Percentiles rank a stretch among this genome's conserved stretches.
phyloP scores from a whole-genome alignment of 208 protist genomes.

The Porcisia hertigi region DNA sequence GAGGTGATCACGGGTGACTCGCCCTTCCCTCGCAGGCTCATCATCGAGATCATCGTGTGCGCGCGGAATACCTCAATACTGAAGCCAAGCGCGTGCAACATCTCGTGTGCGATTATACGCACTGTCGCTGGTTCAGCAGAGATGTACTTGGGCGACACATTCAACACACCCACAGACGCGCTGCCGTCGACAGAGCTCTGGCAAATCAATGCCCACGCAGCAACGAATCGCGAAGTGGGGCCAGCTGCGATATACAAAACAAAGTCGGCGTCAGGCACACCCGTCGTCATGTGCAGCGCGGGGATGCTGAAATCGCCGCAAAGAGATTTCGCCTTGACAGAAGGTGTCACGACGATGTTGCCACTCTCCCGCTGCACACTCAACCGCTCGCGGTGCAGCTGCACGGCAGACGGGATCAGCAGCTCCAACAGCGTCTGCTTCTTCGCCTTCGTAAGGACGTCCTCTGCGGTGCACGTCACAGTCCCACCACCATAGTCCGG shows the following conservation, averaged over 20 bases:
- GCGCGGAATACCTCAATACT: conserved; percentile 6
- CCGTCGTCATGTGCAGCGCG: conserved; percentile 28
- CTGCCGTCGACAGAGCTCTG: conserved; percentile 11
- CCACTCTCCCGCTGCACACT: conserved; percentile 30
- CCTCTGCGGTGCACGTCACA: too few species aligned
- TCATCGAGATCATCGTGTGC: conserved; percentile 1
- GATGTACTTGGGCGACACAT: conserved; percentile 48
- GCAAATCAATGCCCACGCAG: conserved; percentile 51
- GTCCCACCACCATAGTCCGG: too few species aligned
- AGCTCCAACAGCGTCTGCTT: conserved; percentile 21
- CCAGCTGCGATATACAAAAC: conserved; percentile 59
- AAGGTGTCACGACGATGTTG: conserved; percentile 15
- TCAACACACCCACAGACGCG: conserved; percentile 41
- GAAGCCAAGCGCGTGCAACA: conserved; percentile 86
- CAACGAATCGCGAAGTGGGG: conserved; percentile 8
- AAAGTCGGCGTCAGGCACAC: conserved; percentile 50
- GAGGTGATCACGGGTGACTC: conserved; percentile 22
- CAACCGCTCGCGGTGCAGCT: conserved; percentile 57
- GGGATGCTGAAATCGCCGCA: conserved; percentile 53
- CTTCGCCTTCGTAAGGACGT: too few species aligned
- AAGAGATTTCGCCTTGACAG: neutral
- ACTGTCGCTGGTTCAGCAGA: neutral
- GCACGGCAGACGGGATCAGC: conserved; percentile 42
- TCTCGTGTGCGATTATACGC: conserved; percentile 63
- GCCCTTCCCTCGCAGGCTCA: conserved; percentile 36